These are phyloP conservation scores for Spirogloea muscicola DNA, from an alignment of 139 green algal genomes.

Conservation along the genomic window DNA sequence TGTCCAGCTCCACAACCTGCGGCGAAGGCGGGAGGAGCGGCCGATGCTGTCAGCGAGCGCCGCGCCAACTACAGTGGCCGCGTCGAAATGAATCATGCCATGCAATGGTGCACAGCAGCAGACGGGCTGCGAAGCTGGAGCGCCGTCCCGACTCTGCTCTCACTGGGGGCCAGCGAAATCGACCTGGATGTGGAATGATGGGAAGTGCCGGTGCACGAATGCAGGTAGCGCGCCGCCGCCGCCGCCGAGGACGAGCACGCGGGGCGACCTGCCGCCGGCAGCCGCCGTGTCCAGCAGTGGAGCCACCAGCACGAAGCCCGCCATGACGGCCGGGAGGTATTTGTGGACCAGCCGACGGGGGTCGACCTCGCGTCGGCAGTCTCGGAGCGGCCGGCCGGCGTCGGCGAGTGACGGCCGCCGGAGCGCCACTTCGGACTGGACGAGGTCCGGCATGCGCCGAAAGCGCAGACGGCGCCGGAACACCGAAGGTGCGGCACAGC, in stretches of 20 bases:
- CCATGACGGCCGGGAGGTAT: conserved; percentile 15
- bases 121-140: too few relatives aligned
- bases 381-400: too few relatives aligned
- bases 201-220: conserved; percentile 20
- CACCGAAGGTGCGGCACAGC: too few relatives aligned
- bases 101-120: too few relatives aligned
- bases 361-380: neutral
- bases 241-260: conserved; percentile 4
- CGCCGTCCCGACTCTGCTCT: too few relatives aligned
- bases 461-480: conserved; percentile 16
- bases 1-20: conserved; percentile 28
- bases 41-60: too few relatives aligned
- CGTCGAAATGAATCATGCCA: too few relatives aligned
- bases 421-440: conserved; percentile 15
- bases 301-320: conserved; percentile 4
- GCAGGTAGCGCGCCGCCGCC: conserved; percentile 4
- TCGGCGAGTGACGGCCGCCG: too few relatives aligned
- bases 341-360: conserved; percentile 9
- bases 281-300: neutral
- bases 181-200: conserved; percentile 22
- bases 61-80: too few relatives aligned
- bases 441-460: conserved; percentile 10
- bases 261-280: neutral
- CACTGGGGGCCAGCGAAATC: too few relatives aligned
- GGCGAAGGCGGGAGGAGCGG: neutral